phyloP scores from a whole-genome alignment of 257 asterid species.

The Salvia hispanica region DNA sequence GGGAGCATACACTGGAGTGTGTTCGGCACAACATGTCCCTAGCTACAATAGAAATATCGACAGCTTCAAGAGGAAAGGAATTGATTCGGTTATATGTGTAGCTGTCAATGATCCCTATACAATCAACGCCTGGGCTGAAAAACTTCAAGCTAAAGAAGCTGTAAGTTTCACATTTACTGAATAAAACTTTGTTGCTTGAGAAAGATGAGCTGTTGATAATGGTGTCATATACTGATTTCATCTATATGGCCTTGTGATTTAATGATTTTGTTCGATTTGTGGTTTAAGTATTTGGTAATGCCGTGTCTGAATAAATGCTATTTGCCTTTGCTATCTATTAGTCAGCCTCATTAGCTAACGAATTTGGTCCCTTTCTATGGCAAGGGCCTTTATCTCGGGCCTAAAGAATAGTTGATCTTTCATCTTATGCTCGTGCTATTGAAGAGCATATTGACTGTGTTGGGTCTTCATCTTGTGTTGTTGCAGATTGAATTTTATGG shows the following conservation, averaged over 20 bases:
- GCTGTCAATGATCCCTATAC: constrained; percentile 89
- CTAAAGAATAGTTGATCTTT: neutral
- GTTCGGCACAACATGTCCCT: constrained; percentile 89
- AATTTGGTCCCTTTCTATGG: too few species aligned
- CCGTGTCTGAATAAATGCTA: too few species aligned
- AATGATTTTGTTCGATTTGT: neutral
- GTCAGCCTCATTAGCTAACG: neutral
- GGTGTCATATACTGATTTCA: neutral
- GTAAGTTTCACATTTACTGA: constrained; percentile 49
- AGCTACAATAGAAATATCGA: constrained; percentile 79
- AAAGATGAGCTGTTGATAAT: constrained; percentile 7
- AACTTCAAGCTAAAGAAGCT: constrained; percentile 77
- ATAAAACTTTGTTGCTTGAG: neutral
- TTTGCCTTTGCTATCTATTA: neutral
- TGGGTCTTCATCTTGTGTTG: constrained; percentile 4
- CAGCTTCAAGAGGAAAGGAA: constrained; percentile 83
- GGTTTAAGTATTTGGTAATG: neutral
- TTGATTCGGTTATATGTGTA: constrained; percentile 87
- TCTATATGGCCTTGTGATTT: neutral
- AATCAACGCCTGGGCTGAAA: constrained; percentile 93
- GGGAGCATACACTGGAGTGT: constrained; percentile 98
- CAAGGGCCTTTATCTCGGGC: too few species aligned
- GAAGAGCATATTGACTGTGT: constrained; percentile 6
- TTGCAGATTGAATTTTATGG: constrained; percentile 94
- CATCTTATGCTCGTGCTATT: neutral